phyloP scores from a whole-genome alignment of 2,329 filamentous ascomycete genomes.

The Talaromyces islandicus region DNA sequence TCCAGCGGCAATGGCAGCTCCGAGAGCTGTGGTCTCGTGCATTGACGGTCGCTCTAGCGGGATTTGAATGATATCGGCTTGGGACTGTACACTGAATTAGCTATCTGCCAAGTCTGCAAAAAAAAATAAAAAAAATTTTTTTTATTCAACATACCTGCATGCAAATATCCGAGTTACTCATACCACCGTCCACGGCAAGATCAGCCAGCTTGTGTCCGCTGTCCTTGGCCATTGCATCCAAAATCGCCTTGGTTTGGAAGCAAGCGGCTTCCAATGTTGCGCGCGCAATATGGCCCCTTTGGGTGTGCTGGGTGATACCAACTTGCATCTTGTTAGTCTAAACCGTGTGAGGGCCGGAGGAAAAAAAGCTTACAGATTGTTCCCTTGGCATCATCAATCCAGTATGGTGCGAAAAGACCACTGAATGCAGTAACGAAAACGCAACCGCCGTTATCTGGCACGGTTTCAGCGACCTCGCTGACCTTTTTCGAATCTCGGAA shows the following conservation, averaged over 20 bases:
- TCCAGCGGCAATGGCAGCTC: conserved; percentile 84
- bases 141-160: conserved; percentile 62
- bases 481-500: conserved; percentile 58
- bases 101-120: not conserved
- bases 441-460: conserved; percentile 73
- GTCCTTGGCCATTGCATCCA: conserved; percentile 86
- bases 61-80: conserved; percentile 80
- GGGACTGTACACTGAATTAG: conserved; percentile 48
- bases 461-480: conserved; percentile 57
- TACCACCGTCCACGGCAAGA: conserved; percentile 80
- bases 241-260: conserved; percentile 86
- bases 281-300: conserved; percentile 78
- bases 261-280: conserved; percentile 87
- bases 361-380: conserved; percentile 60
- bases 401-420: conserved; percentile 86
- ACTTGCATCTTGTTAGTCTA: conserved; percentile 39
- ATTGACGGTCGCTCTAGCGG: conserved; percentile 78
- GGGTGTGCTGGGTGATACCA: conserved; percentile 78
- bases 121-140: no score
- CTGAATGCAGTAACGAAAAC: conserved; percentile 87
- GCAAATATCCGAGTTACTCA: conserved; percentile 80
- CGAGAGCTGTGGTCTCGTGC: conserved; percentile 84
- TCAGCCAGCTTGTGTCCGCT: conserved; percentile 68
- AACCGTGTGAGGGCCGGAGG: not conserved
- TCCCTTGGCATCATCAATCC: conserved; percentile 90